Base-by-base conservation (phyloP, 179 eudicot species). In the Silene noctiflora region DNA sequence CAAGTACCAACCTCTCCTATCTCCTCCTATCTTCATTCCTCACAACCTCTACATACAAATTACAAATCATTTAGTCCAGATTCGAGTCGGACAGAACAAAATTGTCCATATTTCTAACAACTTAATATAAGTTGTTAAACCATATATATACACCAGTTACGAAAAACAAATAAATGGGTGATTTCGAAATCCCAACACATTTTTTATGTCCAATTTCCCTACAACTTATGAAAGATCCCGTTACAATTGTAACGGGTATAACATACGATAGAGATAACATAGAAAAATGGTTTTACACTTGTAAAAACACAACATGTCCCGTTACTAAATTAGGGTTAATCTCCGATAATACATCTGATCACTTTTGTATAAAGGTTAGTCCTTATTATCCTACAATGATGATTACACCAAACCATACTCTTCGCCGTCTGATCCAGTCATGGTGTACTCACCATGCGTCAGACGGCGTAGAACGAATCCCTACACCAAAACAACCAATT, bases 211-310 rank as follows among this genome's bases (percentile, higher is more conserved):
- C 98, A 19, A 94, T 94, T 1, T 92, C 98, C 62, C 86, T 90
- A 73, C 92, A 94, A 81, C 82, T 90, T 29, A 92, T 94, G 97
- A 77, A 81, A 69, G 98, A 94, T 33, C 98, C 98, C 4, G 98
- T 94, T 8, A 94, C 91, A 1, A 85, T 94, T 81, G 79, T 91
- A 53, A 89, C 97, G 0, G 98, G 98, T 6, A 87, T 94, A 74
- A 87, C 92, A 0, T 92, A 90, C 60, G 98, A 94, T 59, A 77
- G 97, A 1, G 88, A 84, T 20, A 79, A 65, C 83, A 94, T 94
- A 24, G 91, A 94, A 27, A 86, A 75, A 55, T 94, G 98, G 98
- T 70, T 94, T 27, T 81, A 76, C 56, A 67, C 73, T 4, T 87
- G 81, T 78, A 83, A 78, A 44, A 86, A 81, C 53, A 73, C 81